Evolutionary conservation across 2,329 filamentous ascomycete genomes (phyloP).

Genomic region (Zopfia rhizophila): DNA sequence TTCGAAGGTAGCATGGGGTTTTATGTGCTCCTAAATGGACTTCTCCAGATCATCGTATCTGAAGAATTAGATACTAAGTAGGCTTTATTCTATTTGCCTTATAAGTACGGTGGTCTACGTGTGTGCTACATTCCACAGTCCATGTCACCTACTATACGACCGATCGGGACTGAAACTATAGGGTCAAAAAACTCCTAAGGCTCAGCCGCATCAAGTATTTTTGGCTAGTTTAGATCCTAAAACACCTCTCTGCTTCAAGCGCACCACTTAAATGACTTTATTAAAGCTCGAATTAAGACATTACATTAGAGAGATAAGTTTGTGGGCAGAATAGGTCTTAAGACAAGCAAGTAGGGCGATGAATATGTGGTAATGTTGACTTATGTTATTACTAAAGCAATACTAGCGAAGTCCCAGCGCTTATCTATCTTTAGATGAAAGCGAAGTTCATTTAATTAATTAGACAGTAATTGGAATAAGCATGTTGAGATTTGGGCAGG

Average conservation of each 20-base stretch:
- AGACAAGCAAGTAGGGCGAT: constrained; percentile 16
- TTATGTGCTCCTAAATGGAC: constrained; percentile 27
- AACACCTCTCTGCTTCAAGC: constrained; percentile 1
- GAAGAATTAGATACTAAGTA: constrained; percentile 24
- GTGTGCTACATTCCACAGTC: constrained; percentile 28
- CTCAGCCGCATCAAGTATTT: constrained; percentile 11
- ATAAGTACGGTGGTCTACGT: constrained; percentile 29
- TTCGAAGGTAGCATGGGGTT: constrained; percentile 30
- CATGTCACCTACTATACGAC: constrained; percentile 25
- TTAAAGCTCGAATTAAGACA: constrained; percentile 26
- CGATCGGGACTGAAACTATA: constrained; percentile 16
- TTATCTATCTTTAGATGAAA: constrained; percentile 14
- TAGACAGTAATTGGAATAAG: constrained; percentile 31
- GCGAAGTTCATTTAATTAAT: constrained; percentile 17
- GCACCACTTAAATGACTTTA: constrained; percentile 31
- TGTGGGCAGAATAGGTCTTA: constrained; percentile 27
- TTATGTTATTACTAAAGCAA: constrained; percentile 34
- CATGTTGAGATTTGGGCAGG: constrained; percentile 32
- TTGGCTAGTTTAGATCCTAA: constrained; percentile 8
- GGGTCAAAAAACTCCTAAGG: constrained; percentile 7
- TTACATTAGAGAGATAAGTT: constrained; percentile 24
- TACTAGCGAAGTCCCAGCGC: constrained; percentile 24
- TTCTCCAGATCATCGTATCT: constrained; percentile 27
- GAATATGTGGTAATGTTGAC: constrained; percentile 31
- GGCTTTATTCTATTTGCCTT: constrained; percentile 29